Conservation (phyloP, 192 early-diverging fungal species). For the Phycomyces nitens region DNA sequence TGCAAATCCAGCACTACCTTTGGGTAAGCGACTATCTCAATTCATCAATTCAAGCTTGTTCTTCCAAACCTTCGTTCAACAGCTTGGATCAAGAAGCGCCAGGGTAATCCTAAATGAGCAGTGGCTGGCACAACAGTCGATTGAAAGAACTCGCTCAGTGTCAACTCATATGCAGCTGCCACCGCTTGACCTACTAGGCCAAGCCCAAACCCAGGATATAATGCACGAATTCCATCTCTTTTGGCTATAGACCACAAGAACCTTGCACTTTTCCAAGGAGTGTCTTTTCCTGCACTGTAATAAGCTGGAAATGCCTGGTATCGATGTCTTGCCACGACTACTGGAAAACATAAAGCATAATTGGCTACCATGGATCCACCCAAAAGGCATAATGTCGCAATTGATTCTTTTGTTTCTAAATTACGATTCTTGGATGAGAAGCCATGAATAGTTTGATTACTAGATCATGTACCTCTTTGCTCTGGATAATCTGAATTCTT, state of each 20-base stretch:
- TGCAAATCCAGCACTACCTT: slow-evolving; percentile 8
- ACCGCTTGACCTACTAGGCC: slow-evolving; percentile 29
- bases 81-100: not conserved
- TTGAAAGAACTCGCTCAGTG: slow-evolving; percentile 1
- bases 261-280: slow-evolving; percentile 10
- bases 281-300: slow-evolving; percentile 12
- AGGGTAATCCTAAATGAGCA: not conserved
- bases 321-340: slow-evolving; percentile 33
- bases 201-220: slow-evolving; percentile 36
- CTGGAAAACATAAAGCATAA: slow-evolving; percentile 31
- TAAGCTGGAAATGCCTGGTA: slow-evolving; percentile 18
- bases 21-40: not conserved
- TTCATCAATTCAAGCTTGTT: not conserved
- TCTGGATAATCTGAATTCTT: not conserved
- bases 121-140: not conserved
- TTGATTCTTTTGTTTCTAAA: slow-evolving; percentile 5
- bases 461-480: slow-evolving; percentile 7
- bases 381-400: slow-evolving; percentile 25
- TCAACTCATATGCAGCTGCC: slow-evolving; percentile 22
- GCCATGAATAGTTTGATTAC: not conserved
- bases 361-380: slow-evolving; percentile 32
- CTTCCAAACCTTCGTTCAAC: not conserved
- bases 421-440: not conserved
- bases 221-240: slow-evolving; percentile 15
- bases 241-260: not conserved